Evolutionary conservation across 2,329 filamentous ascomycete species (phyloP), one percentile per base, ranked within the genome.

Genomic region (Fonsecaea pedrosoi): DNA sequence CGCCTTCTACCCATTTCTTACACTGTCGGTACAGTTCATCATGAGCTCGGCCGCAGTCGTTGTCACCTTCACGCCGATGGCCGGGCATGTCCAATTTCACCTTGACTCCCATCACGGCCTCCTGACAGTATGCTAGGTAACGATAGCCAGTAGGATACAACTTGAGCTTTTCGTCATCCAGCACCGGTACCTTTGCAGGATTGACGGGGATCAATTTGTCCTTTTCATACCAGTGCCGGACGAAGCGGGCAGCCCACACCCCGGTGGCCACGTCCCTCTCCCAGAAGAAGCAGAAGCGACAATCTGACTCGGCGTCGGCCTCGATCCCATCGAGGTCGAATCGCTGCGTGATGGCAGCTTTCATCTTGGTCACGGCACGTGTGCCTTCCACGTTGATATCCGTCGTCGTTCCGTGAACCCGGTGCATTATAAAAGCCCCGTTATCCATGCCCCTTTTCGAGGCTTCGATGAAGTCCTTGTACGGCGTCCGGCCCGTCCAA

Each of bases 381-480:
- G 69, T 72, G 8, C 70, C 76, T 9, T 72, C 66, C 9, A 71
- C 72, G 69, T 77, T 79, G 37, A 84, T 77, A 66, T 84, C 82
- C 30, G 82, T 81, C 5, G 78, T 73, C 0, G 81, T 83, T 25
- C 82, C 82, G 73, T 81, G 83, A 70, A 84, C 82, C 64, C 84
- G 84, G 72, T 87, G 85, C 83, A 85, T 84, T 75, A 86, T 86
- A 76, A 85, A 86, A 56, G 81, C 83, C 21, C 84, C 84, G 9
- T 77, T 77, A 30, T 80, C 76, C 74, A 85, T 85, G 62, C 84
- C 84, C 8, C 77, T 74, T 68, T 85, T 81, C 12, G 84, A 86
- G 59, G 82, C 79, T 21, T 75, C 69, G 70, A 85, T 84, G 73
- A 85, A 85, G 66, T 79, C 78, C 0, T 74, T 69, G 66, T 78